Evolutionary conservation across 192 early-diverging fungal genomes (phyloP), one percentile per base, ranked within the genome.

Genomic region (Spinellus fusiger): DNA sequence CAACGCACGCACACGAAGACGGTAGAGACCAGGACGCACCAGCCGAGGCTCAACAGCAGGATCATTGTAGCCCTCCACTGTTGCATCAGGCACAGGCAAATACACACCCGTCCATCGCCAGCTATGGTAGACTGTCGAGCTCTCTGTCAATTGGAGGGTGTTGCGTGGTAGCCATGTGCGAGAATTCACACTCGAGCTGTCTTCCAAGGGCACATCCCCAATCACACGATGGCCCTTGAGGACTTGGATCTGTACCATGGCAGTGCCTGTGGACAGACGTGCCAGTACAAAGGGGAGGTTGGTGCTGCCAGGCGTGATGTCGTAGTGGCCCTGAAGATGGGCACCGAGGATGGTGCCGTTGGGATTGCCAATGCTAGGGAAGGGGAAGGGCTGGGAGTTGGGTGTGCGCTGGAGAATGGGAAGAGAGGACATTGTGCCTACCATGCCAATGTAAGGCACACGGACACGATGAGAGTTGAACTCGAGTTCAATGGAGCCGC

Each of bases 391-490:
- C 23, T 31, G 25, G 50, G 56, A 51, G 7, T 65, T 58, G 9
- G 9, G 18, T 3, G 29, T 50, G 13, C 44, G 46, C 25, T 78
- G 73, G 23, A 75, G 54, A 3, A 78, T 70, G 18, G 70, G 76
- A 13, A 78, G 65, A 23, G 66, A 54, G 37, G 44, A 32, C 54
- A 79, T 65, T 32, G 74, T 71, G 20, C 73, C 76, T 34, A 66
- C 63, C 51, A 78, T 57, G 48, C 77, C 77, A 49, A 66, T 65
- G 61, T 73, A 78, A 20, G 77, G 77, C 20, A 78, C 61, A 27
- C 52, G 47, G 16, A 49, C 54, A 1, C 58, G 40, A 26, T 59
- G 23, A 13, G 49, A 51, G n/a, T 37, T 31, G 44, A 56, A 37
- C 12, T 49, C 54, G 23, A 63, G 48, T 44, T 54, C 35, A 13